These are phyloP conservation scores for Solanum hybrid DNA, from an alignment of 305 asterid genomes.

Conservation along the genomic window DNA sequence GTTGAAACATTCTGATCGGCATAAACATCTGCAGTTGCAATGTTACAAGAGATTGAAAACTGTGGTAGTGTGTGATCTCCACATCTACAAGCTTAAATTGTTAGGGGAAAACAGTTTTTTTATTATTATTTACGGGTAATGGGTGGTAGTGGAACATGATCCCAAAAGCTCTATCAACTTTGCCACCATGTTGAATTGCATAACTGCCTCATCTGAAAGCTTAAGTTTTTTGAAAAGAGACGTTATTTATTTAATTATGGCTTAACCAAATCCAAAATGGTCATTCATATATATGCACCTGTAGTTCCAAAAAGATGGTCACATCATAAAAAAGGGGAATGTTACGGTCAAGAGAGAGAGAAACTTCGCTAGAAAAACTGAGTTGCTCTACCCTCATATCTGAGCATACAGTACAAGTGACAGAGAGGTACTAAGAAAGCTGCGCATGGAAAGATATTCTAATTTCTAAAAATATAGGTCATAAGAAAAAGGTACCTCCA, in stretches of 20 bases:
- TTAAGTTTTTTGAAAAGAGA: background rate
- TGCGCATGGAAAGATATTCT: background rate
- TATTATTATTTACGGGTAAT: background rate
- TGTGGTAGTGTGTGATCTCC: background rate
- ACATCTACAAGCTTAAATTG: background rate
- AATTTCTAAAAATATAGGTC: background rate
- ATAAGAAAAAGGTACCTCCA: constrained; percentile 55
- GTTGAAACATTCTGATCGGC: background rate
- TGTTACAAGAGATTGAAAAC: background rate
- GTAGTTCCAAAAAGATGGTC: background rate
- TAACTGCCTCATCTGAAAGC: background rate
- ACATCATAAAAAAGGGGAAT: background rate
- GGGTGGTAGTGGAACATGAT: background rate
- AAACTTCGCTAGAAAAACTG: background rate
- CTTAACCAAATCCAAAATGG: background rate
- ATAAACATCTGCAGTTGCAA: background rate
- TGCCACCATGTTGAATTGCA: background rate
- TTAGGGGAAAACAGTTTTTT: background rate
- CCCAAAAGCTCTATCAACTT: background rate
- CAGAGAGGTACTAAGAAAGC: background rate
- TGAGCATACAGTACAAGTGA: background rate
- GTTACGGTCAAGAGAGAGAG: background rate
- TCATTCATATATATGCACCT: background rate
- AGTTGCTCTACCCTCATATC: background rate
- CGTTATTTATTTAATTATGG: background rate